Evolutionary conservation across 805 yeast species (phyloP).

Genomic region (Candida bentonensis): DNA sequence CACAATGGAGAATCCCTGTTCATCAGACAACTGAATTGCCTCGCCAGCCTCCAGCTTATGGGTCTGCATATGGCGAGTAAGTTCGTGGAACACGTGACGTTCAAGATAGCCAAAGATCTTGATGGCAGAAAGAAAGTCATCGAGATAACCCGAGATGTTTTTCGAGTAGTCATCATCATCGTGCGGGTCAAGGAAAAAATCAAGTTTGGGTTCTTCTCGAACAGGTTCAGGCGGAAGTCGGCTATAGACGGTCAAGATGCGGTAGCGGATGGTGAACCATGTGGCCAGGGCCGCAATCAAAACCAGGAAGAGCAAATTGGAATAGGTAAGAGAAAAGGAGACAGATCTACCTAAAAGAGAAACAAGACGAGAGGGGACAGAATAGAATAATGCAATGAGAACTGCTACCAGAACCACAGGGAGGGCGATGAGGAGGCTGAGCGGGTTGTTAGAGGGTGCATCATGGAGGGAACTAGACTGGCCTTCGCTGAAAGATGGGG

Average conservation of each 20-base stretch:
- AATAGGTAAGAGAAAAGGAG: constrained; percentile 1
- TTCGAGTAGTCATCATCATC: constrained; percentile 23
- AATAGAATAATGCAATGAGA: background rate
- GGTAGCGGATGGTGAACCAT: constrained; percentile 32
- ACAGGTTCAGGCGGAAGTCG: constrained; percentile 33
- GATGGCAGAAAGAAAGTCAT: constrained; percentile 80
- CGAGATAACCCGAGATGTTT: constrained; percentile 53
- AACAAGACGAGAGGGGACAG: background rate
- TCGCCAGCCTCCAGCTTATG: constrained; percentile 70
- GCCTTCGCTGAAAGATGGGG: too few relatives aligned
- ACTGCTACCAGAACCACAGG: background rate
- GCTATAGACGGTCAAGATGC: constrained; percentile 50
- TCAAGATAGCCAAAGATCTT: constrained; percentile 91
- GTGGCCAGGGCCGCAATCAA: background rate
- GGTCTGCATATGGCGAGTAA: constrained; percentile 84
- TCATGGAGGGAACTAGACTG: too few relatives aligned
- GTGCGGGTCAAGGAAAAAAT: constrained; percentile 29
- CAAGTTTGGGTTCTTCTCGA: constrained; percentile 30
- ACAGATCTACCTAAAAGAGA: background rate
- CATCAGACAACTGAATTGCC: constrained; percentile 54
- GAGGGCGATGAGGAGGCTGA: background rate
- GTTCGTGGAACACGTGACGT: constrained; percentile 78
- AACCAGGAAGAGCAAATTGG: background rate
- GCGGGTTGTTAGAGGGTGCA: too few relatives aligned
- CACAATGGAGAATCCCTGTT: constrained; percentile 77